These are phyloP conservation scores for Chalciporus piperatus DNA, from an alignment of 768 basidiomycete species.

Conservation along the genomic window DNA sequence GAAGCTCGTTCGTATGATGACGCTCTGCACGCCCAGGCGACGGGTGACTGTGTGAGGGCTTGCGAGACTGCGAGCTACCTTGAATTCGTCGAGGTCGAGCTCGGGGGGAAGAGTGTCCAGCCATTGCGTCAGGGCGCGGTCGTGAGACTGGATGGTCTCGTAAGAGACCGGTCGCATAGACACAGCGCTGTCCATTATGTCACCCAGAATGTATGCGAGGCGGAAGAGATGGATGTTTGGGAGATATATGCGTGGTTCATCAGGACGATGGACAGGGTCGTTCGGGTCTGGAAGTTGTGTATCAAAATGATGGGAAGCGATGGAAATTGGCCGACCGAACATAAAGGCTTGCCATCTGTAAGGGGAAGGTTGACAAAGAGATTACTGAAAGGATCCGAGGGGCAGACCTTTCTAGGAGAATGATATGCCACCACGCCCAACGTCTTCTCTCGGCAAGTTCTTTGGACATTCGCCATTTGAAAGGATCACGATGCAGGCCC, in stretches of 20 bases:
- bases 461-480: slow-evolving; percentile 67
- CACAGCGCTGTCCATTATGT: slow-evolving; percentile 83
- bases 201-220: slow-evolving; percentile 75
- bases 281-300: slow-evolving; percentile 71
- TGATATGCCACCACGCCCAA: slow-evolving; percentile 91
- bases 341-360: slow-evolving; percentile 84
- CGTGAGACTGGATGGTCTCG: slow-evolving; percentile 68
- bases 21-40: slow-evolving; percentile 75
- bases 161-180: slow-evolving; percentile 80
- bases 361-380: slow-evolving; percentile 4
- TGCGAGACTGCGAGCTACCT: slow-evolving; percentile 68
- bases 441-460: slow-evolving; percentile 73
- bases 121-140: slow-evolving; percentile 70
- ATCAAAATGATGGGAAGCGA: slow-evolving; percentile 82
- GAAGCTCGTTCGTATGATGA: slow-evolving; percentile 74
- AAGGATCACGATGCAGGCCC: slow-evolving; percentile 86
- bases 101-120: slow-evolving; percentile 73
- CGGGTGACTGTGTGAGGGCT: slow-evolving; percentile 57
- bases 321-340: slow-evolving; percentile 74
- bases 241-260: slow-evolving; percentile 65
- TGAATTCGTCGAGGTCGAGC: slow-evolving; percentile 73
- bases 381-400: slow-evolving; percentile 1
- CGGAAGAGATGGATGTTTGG: slow-evolving; percentile 74
- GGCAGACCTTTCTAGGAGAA: slow-evolving; percentile 73
- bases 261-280: slow-evolving; percentile 41